These are phyloP conservation scores for Aurinia saxatilis DNA, from an alignment of 345 rosid species.

Conservation along the genomic window DNA sequence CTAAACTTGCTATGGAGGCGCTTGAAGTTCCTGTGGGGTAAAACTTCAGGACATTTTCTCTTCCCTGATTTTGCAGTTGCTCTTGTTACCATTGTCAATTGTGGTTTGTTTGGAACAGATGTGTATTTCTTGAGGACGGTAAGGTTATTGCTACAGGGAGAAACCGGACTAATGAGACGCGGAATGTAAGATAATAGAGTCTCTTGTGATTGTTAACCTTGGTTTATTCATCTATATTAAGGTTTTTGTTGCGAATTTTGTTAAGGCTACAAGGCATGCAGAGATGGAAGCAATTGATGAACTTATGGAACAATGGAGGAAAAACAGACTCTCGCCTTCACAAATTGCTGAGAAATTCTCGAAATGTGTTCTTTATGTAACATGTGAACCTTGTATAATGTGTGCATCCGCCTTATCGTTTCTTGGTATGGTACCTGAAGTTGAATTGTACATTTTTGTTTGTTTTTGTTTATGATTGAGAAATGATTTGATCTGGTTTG, in stretches of 20 bases:
- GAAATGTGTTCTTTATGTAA: conserved; percentile 56
- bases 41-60: no score
- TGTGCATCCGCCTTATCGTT: conserved; percentile 82
- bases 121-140: conserved; percentile 47
- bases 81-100: not conserved
- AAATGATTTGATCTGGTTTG: not conserved
- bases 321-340: conserved; percentile 39
- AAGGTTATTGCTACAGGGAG: conserved; percentile 26
- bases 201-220: not conserved
- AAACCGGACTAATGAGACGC: conserved; percentile 57
- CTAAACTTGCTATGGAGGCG: conserved; percentile 60
- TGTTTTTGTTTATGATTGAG: not conserved
- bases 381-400: conserved; percentile 96
- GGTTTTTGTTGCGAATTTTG: not conserved
- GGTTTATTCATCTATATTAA: not conserved
- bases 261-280: conserved; percentile 82
- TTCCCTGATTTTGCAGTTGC: not conserved
- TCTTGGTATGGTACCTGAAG: conserved; percentile 39
- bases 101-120: conserved; percentile 31
- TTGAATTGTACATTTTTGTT: not conserved
- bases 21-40: conserved; percentile 90
- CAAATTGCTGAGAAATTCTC: conserved; percentile 62
- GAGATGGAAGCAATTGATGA: conserved; percentile 88
- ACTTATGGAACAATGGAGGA: conserved; percentile 63
- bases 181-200: conserved; percentile 3